A percentile compares a stretch with the other conserved stretches of the same genome.
Evolutionary conservation across 202 grass and related monocot species (phyloP).

Genomic region (Musa balbisiana): DNA sequence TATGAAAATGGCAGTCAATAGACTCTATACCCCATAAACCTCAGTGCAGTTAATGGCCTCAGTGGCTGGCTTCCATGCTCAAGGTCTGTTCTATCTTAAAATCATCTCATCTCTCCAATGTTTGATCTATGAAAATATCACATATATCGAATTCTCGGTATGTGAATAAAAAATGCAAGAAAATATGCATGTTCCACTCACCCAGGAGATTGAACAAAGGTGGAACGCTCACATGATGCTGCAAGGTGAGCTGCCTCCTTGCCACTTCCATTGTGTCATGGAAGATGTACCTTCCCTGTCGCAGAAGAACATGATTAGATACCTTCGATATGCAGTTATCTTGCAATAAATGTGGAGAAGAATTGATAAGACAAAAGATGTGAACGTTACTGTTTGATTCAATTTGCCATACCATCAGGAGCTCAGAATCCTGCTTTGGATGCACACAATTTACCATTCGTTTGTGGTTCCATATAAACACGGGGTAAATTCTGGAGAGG

Average conservation of each 20-base stretch:
- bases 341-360: too few relatives aligned
- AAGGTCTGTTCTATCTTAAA: not conserved
- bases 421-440: too few relatives aligned
- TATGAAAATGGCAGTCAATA: conserved; percentile 1
- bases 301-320: too few relatives aligned
- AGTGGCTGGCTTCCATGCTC: conserved; percentile 20
- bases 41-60: conserved; percentile 10
- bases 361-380: too few relatives aligned
- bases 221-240: conserved; percentile 20
- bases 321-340: too few relatives aligned
- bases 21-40: not conserved
- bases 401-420: too few relatives aligned
- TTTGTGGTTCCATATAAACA: conserved; percentile 69
- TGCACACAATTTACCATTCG: too few relatives aligned
- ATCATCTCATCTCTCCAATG: too few relatives aligned
- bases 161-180: not conserved
- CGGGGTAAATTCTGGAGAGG: conserved; percentile 70
- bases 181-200: not conserved
- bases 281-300: not conserved
- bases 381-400: too few relatives aligned
- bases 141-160: not conserved
- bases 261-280: conserved; percentile 12
- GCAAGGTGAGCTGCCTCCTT: conserved; percentile 13
- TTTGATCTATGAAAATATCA: not conserved
- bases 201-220: conserved; percentile 14